Evolutionary conservation across 441 rosid genomes (phyloP).

Genomic region (Adansonia gregorii): DNA sequence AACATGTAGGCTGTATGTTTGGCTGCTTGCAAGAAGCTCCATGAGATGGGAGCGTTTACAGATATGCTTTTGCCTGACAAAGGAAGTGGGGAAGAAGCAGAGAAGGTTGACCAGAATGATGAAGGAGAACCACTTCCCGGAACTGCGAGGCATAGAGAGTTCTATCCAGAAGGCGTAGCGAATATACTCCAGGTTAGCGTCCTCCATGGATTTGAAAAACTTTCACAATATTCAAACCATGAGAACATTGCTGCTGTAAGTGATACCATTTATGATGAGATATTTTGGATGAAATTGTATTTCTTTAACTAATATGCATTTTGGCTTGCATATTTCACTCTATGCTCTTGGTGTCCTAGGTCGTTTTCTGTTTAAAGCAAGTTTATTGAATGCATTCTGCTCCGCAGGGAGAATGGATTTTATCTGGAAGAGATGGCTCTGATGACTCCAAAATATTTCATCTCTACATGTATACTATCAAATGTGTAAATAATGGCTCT

Average conservation of each 20-base stretch:
- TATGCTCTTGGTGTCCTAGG: not conserved
- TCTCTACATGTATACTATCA: slow-evolving; percentile 79
- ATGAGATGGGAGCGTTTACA: slow-evolving; percentile 99
- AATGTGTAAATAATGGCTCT: slow-evolving; percentile 64
- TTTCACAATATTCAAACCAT: not conserved
- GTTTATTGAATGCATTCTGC: slow-evolving; percentile 25
- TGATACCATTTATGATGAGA: not conserved
- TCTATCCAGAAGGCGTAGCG: slow-evolving; percentile 99
- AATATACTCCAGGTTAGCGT: slow-evolving; percentile 76
- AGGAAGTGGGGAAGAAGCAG: slow-evolving; percentile 91
- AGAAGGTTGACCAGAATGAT: slow-evolving; percentile 78
- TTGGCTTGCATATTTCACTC: not conserved
- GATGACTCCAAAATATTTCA: slow-evolving; percentile 56
- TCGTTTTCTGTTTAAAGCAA: slow-evolving; percentile 13
- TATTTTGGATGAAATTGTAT: not conserved
- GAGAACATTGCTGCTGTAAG: not conserved
- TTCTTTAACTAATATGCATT: not conserved
- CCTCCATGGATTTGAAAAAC: slow-evolving; percentile 4
- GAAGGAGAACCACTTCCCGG: slow-evolving; percentile 99
- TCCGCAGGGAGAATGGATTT: slow-evolving; percentile 97
- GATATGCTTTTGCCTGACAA: slow-evolving; percentile 99
- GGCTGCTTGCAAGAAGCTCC: slow-evolving; percentile 99
- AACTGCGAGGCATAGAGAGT: slow-evolving; percentile 98
- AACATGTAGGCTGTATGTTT: slow-evolving; percentile 88
- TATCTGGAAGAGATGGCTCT: slow-evolving; percentile 71